Base-by-base conservation (phyloP, 2,329 filamentous ascomycete genomes). In the Fusarium acutatum region DNA sequence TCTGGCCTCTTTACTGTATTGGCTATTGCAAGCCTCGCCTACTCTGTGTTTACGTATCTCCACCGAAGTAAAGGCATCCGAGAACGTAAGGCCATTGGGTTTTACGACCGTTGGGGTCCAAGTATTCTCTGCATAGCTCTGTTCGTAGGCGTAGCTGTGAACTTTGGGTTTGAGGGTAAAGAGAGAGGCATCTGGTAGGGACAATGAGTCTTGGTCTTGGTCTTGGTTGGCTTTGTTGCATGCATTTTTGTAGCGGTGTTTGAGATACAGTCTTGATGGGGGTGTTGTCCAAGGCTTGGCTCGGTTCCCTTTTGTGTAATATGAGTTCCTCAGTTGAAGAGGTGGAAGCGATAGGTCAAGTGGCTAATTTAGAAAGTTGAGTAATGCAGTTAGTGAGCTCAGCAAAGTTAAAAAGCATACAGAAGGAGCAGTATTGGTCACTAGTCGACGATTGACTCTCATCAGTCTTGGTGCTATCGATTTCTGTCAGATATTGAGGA, bases 51-150 rank as follows among this genome's bases (percentile, higher is more conserved):
- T 53, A 90, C 97, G 60, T 99, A 98, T 81, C 85, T 97, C 28
- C 97, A 96, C 89, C 90, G 96, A 63, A 95, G 96, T 75, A 87
- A 89, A 71, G 94, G 94, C 70, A 98, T 98, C 79, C 90, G 94
- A 74, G 91, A 92, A 76, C 88, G 96, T 59, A 91, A 91, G 72
- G 94, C 93, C n/a, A 94, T 96, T 44, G 92, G 91, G 77, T 99
- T 96, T 82, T 96, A 98, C 81, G 96, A 99, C 81, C 92, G 90
- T 75, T 93, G 91, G 87, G 96, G 96, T 0, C 96, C 96, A 0
- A 95, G 88, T 8, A 84, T 91, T 28, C 87, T 99, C 37, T 97
- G 95, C 76, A 78, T 87, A 14, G 89, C 93, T 6, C 82, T 98
- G 60, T 88, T 98, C 46, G 83, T 88, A 2, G 94, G 95, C 6